These are phyloP conservation scores for Penicillium pancosmium DNA, from an alignment of 495 filamentous ascomycete species.

Conservation along the genomic window DNA sequence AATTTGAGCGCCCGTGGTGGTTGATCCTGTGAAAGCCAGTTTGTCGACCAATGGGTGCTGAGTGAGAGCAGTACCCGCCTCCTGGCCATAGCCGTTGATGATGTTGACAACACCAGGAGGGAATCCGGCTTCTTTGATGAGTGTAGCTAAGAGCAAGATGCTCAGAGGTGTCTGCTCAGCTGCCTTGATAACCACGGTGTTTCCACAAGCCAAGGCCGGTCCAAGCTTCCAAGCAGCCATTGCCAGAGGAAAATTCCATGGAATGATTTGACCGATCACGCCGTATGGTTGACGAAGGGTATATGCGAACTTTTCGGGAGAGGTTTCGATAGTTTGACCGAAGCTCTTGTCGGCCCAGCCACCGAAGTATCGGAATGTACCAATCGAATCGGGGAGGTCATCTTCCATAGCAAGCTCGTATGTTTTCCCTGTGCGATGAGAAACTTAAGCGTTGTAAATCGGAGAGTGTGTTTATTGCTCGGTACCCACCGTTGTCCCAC, in stretches of 20 bases:
- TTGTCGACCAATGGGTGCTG: not conserved
- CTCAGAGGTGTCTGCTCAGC: not conserved
- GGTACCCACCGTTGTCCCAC: not conserved
- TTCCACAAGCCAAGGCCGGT: not conserved
- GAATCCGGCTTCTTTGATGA: not conserved
- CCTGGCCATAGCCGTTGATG: not conserved
- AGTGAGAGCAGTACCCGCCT: not conserved
- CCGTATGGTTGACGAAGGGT: slow-evolving; percentile 6
- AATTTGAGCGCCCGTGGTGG: not conserved
- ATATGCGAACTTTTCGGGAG: not conserved
- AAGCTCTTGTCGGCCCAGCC: slow-evolving; percentile 11
- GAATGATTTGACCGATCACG: not conserved
- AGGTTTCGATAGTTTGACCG: slow-evolving; percentile 9
- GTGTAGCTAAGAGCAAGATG: not conserved
- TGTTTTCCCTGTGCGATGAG: not conserved
- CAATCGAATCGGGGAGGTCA: not conserved
- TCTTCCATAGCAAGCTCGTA: not conserved
- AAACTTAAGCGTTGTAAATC: not conserved
- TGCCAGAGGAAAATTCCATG: not conserved
- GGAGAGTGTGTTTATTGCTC: not conserved
- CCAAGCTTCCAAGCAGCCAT: slow-evolving; percentile 1
- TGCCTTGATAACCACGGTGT: not conserved
- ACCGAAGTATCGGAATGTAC: slow-evolving; percentile 9
- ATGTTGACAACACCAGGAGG: not conserved
- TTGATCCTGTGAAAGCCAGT: not conserved